Evolutionary conservation across 78 protist species (phyloP), one percentile per base, ranked within the genome.

Genomic region (Cavenderia fasciculata): DNA sequence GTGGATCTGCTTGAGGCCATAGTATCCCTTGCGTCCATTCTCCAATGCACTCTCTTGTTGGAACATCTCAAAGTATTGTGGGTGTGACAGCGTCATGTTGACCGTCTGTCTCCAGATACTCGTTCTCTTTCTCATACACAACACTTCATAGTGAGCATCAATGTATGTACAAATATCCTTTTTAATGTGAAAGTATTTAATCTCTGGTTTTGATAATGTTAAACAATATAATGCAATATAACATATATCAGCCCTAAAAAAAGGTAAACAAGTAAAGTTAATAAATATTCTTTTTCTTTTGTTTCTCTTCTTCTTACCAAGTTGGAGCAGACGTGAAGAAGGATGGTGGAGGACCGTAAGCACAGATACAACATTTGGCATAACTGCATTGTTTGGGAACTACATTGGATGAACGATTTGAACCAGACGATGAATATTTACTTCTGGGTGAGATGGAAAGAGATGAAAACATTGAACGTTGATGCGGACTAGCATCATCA

Each of bases 51-150:
- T 66, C n/a, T 79, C 88, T 56, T 79, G 88, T 68, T 79, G 88
- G 49, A 79, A 79, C 88, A 79, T 79, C 56, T 79, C 88, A 79
- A 79, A 79, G 4, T 79, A 79, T 56, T 79, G 88, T 66, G 88
- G 88, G 56, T 79, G 88, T 16, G 88, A 79, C 41, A 79, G 29
- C 11, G 88, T 79, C 88, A 79, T 79, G 21, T 79, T 79, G 4
- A 79, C 88, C 6, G 88, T 79, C 56, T 79, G 88, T 63, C 88
- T 63, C 88, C 88, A 79, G 0, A 79, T 79, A 0, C 77, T 66
- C 4, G 88, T 79, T 18, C 57, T 52, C 23, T 79, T 79, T 51
- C 88, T 63, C 75, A 79, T 66, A 56, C 88, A 79, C 43, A 79
- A 66, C 1, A 76, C 66, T 68, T 79, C 88, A 27, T 79, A 79